Base-by-base conservation (phyloP, 164 flowering plant genomes). In the Magnolia changhungtana region DNA sequence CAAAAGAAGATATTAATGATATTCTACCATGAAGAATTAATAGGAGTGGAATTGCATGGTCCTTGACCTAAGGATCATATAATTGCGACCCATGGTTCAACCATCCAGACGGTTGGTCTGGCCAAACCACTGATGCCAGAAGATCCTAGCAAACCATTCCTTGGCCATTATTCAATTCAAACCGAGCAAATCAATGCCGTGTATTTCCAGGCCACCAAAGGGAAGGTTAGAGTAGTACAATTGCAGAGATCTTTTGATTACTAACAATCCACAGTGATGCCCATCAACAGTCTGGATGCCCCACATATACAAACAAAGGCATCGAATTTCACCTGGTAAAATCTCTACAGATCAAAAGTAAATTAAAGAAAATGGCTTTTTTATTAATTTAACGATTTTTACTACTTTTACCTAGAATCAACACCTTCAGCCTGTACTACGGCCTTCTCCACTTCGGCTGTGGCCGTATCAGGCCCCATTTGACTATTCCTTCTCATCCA, bases 371-470 rank as follows among this genome's bases (percentile, higher is more conserved):
- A 55, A 55, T 55, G 16, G 13, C 2, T 11, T 55, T 55, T 55
- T 55, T 16, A 11, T 55, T 55, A 55, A 55, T 55, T 55, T 55
- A 11, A 55, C 2, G 14, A 11, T 55, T 55, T 55, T 11, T 55
- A 37, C 45, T 37, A 21, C 13, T 63, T 68, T 5, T 72, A 91
- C 97, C 92, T 88, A 7, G 90, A 79, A 81, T 91, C 96, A 6
- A 85, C 82, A 24, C 88, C 90, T 79, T 92, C 97, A 0, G 96
- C 87, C 83, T 90, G 98, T 2, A 95, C 90, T 2, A 95, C 90
- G 3, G 98, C 88, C 86, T 93, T 93, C 84, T 95, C 97, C 50
- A 90, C 98, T 81, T 95, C 98, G 13, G 87, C 90, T 2, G 82
- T 85, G 19, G 75, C 68, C 8, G 88, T 67, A 64, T 88, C 93